phyloP scores from a whole-genome alignment of 2,329 filamentous ascomycete genomes.

The Colletotrichum limetticola region DNA sequence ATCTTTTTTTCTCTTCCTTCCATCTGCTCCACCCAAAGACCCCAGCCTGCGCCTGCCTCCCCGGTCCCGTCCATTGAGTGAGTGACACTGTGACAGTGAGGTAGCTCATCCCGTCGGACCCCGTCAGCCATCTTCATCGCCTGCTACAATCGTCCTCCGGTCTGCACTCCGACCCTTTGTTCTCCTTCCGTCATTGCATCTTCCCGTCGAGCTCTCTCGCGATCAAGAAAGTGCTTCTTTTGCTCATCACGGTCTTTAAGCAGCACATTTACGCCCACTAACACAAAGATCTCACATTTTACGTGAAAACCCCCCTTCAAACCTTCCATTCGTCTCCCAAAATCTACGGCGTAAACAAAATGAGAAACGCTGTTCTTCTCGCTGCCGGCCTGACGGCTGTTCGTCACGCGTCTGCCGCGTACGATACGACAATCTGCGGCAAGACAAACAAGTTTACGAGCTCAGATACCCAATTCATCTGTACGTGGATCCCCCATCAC shows the following conservation, averaged over 20 bases:
- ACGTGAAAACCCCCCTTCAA: background rate
- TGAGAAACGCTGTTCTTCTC: constrained; percentile 32
- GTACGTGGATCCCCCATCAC: constrained; percentile 35
- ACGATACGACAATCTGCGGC: constrained; percentile 43
- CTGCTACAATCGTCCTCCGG: background rate
- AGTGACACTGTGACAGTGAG: background rate
- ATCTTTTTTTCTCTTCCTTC: background rate
- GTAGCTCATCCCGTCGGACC: background rate
- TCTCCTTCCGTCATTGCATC: background rate
- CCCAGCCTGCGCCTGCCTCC: background rate
- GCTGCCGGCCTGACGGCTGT: constrained; percentile 28
- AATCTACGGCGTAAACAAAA: background rate
- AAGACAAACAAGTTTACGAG: constrained; percentile 40
- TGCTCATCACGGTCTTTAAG: background rate
- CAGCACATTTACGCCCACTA: background rate
- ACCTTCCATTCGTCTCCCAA: background rate
- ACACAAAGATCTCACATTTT: background rate
- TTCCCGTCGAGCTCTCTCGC: background rate
- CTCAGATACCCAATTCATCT: constrained; percentile 38
- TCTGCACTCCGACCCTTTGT: background rate
- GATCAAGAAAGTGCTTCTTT: background rate
- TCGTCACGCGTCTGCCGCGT: constrained; percentile 34
- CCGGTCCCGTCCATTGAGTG: background rate
- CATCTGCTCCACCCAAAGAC: background rate
- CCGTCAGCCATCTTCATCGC: background rate